phyloP scores from a whole-genome alignment of 768 basidiomycete species.

The Mycena chlorophos region DNA sequence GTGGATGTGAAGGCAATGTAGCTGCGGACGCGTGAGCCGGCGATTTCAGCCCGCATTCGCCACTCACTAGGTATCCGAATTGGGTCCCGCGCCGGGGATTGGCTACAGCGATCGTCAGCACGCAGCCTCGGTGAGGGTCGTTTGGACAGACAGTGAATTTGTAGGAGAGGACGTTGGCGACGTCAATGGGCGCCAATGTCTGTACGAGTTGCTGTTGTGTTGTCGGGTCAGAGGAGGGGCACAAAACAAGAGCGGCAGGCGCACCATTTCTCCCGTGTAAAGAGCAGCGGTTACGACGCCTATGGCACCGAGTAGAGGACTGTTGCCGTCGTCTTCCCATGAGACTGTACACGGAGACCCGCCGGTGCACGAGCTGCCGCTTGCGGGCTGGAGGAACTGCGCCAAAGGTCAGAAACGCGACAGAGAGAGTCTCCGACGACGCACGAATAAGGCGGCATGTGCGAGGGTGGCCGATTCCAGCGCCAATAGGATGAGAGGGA shows the following conservation, averaged over 20 bases:
- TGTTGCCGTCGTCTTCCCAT: constrained; percentile 65
- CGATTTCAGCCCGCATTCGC: neutral
- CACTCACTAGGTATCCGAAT: constrained; percentile 60
- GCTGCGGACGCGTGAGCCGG: constrained; percentile 35
- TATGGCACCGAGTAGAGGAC: constrained; percentile 36
- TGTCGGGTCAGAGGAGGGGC: neutral
- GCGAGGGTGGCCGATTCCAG: constrained; percentile 30
- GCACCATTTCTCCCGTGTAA: constrained; percentile 56
- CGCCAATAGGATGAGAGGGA: constrained; percentile 19
- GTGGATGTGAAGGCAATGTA: constrained; percentile 60
- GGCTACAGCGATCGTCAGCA: constrained; percentile 40
- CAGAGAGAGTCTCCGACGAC: constrained; percentile 18
- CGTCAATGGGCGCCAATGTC: constrained; percentile 54
- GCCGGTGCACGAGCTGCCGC: constrained; percentile 48
- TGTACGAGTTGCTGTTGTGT: constrained; percentile 55
- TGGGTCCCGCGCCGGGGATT: constrained; percentile 53
- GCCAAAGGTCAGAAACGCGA: neutral
- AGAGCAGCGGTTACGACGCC: constrained; percentile 57
- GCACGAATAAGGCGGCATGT: constrained; percentile 44
- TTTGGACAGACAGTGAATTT: constrained; percentile 53
- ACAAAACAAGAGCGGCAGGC: constrained; percentile 19
- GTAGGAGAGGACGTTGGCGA: constrained; percentile 46
- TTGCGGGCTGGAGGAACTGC: constrained; percentile 50
- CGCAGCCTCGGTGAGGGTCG: neutral
- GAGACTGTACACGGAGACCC: constrained; percentile 53